Evolutionary conservation across 176 grass and related monocot species (phyloP).

Genomic region (Microstegium vimineum): DNA sequence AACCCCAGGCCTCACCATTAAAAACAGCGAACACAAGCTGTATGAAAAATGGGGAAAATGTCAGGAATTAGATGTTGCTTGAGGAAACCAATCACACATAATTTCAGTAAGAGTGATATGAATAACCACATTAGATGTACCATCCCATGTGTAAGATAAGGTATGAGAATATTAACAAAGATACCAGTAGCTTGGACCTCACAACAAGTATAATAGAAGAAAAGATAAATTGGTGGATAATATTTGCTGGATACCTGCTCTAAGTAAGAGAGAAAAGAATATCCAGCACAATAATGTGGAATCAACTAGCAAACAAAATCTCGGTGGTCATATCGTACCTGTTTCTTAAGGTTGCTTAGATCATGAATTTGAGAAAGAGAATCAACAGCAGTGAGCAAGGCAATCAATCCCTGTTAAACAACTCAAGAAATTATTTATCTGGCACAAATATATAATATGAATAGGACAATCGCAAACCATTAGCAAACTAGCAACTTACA

Average conservation of each 20-base stretch:
- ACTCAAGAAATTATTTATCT: constrained; percentile 23
- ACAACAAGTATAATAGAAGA: not conserved
- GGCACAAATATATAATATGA: constrained; percentile 2
- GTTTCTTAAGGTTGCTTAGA: constrained; percentile 81
- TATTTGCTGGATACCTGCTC: not conserved
- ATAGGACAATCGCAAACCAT: not conserved
- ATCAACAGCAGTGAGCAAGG: constrained; percentile 93
- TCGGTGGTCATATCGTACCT: constrained; percentile 46
- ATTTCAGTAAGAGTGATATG: not conserved
- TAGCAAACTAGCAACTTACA: constrained; percentile 47
- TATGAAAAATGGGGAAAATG: constrained; percentile 10
- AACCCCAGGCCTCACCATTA: constrained; percentile 95
- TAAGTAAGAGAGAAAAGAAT: not conserved
- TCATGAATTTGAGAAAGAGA: constrained; percentile 76
- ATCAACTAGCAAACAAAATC: not conserved
- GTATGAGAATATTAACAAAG: not conserved
- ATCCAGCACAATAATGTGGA: not conserved
- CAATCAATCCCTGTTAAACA: constrained; percentile 83
- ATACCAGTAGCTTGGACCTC: not conserved
- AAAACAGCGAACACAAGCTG: constrained; percentile 90
- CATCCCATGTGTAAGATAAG: not conserved
- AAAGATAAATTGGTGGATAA: constrained; percentile 1
- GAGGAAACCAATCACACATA: constrained; percentile 23
- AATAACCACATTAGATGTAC: constrained; percentile 28
- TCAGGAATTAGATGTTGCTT: constrained; percentile 25